Conservation (phyloP, 176 grass and related monocot species). For the Chrysopogon serrulatus region DNA sequence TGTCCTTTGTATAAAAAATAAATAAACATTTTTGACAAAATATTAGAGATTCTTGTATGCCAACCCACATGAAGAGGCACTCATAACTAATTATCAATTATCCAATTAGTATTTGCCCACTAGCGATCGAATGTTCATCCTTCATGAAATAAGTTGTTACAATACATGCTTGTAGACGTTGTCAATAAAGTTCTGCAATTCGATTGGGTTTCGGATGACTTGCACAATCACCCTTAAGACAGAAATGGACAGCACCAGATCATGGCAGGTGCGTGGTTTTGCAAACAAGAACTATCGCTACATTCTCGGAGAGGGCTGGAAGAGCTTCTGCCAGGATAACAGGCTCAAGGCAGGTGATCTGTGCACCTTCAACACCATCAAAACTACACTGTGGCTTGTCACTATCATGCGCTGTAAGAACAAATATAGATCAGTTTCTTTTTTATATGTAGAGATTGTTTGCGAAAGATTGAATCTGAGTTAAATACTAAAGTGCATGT, state of each 20-base stretch:
- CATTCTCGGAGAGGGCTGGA: neutral
- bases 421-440: neutral
- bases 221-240: neutral
- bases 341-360: neutral
- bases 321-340: conserved; percentile 1
- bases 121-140: neutral
- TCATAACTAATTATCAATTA: neutral
- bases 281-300: neutral
- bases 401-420: neutral
- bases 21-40: neutral
- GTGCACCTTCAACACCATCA: conserved; percentile 1
- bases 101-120: neutral
- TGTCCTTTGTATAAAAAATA: neutral
- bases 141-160: neutral
- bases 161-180: neutral
- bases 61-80: neutral
- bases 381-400: conserved; percentile 5
- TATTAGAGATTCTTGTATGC: neutral
- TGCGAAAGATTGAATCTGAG: neutral
- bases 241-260: neutral
- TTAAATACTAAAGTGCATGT: neutral
- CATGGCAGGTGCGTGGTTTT: neutral
- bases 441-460: neutral
- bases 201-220: neutral
- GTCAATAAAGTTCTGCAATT: neutral